These are phyloP conservation scores for Chimonanthus praecox DNA, from an alignment of 164 flowering plant genomes.

Conservation along the genomic window DNA sequence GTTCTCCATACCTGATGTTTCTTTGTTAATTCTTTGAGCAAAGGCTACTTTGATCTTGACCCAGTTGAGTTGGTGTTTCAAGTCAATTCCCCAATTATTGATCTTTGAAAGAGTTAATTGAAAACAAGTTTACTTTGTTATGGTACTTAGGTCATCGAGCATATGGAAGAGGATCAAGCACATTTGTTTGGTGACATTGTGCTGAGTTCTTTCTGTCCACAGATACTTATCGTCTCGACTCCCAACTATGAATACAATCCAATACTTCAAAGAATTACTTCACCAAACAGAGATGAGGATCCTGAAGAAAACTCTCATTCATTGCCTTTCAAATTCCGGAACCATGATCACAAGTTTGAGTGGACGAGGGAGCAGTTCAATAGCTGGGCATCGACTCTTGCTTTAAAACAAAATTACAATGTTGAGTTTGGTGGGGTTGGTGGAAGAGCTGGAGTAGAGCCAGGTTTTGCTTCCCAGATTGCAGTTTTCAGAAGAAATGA, in stretches of 20 bases:
- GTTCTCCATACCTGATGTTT: not conserved
- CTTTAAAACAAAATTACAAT: conserved; percentile 52
- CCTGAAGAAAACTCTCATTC: conserved; percentile 44
- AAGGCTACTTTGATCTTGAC: not conserved
- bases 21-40: not conserved
- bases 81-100: not conserved
- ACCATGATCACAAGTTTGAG: conserved; percentile 97
- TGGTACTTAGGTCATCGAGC: conserved; percentile 78
- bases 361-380: conserved; percentile 89
- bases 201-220: conserved; percentile 61
- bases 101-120: not conserved
- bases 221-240: conserved; percentile 77
- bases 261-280: conserved; percentile 50
- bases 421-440: conserved; percentile 96
- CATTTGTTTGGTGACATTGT: conserved; percentile 65
- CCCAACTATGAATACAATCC: conserved; percentile 94
- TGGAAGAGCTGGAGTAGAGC: conserved; percentile 61
- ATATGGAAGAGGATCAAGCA: conserved; percentile 97
- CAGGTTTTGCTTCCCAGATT: conserved; percentile 97
- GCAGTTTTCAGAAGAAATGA: conserved; percentile 60
- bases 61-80: not conserved
- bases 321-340: conserved; percentile 66
- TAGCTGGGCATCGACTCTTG: conserved; percentile 68
- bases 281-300: conserved; percentile 47
- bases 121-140: not conserved